phyloP scores from a whole-genome alignment of 2,329 filamentous ascomycete species.

The Penicillium digitatum region DNA sequence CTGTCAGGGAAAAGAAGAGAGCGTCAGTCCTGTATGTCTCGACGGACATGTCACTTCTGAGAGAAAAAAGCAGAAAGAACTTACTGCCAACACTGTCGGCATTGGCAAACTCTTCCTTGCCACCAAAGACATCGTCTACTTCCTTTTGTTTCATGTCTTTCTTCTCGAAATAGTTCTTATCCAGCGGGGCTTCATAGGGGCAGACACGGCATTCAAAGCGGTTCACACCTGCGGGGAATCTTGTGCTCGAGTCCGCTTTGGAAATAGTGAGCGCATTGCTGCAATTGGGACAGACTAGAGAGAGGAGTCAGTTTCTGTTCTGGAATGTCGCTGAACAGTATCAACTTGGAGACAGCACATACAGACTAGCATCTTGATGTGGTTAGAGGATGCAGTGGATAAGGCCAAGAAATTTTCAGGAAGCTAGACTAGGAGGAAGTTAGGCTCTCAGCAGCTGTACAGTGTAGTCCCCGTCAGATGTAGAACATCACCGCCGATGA shows the following conservation, averaged over 20 bases:
- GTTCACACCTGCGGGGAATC: constrained; percentile 54
- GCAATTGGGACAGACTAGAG: constrained; percentile 48
- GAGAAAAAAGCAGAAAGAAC: constrained; percentile 16
- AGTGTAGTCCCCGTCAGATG: neutral
- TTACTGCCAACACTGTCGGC: constrained; percentile 71
- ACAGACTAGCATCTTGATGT: constrained; percentile 20
- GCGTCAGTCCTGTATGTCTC: neutral
- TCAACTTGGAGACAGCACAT: constrained; percentile 10
- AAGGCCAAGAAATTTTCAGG: neutral
- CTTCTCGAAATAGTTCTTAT: constrained; percentile 75
- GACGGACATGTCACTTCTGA: neutral
- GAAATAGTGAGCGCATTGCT: constrained; percentile 49
- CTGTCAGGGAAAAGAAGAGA: constrained; percentile 37
- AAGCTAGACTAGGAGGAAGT: neutral
- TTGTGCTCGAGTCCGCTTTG: constrained; percentile 35
- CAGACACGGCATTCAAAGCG: constrained; percentile 94
- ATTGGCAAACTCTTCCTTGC: constrained; percentile 83
- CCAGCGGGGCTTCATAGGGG: constrained; percentile 83
- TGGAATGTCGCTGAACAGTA: neutral
- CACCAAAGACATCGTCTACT: constrained; percentile 85
- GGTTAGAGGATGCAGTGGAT: neutral
- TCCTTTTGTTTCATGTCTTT: constrained; percentile 77
- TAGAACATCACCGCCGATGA: constrained; percentile 5
- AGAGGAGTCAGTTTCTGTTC: constrained; percentile 18
- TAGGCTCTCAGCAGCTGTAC: neutral